Base-by-base conservation (phyloP, 148 eudicot species). In the Cornus florida region DNA sequence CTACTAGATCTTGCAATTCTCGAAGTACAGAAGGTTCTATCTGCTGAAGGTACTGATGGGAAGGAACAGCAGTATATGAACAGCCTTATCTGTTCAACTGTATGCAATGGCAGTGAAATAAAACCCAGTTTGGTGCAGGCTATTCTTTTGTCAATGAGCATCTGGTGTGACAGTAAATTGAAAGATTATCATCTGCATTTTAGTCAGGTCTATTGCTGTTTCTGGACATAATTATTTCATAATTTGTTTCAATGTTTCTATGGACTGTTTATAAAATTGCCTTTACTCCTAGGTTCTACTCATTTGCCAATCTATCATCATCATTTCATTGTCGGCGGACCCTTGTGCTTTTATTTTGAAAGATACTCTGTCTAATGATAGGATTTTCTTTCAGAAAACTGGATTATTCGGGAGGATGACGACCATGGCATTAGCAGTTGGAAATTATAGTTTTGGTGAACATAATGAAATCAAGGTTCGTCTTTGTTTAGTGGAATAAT, bases 101-200 rank as follows among this genome's bases (percentile, higher is more conserved):
- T 75, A 74, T 84, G 88, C 82, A 84, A 80, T 82, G 92, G 85
- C 73, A 85, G 81, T 75, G 79, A 80, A 69, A 38, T 73, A 74
- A 84, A 80, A 79, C 75, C 84, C 70, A 87, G 82, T 74, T 83
- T 93, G 89, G 83, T 85, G 66, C 94, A 88, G 75, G 89, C 96
- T 59, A 77, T 93, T 64, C 81, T 88, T 76, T 80, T 83, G 31
- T 90, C 93, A 79, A 88, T 93, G 82, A 82, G 83, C 81, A 76
- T 82, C 46, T 93, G 97, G 94, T 95, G 94, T 70, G 93, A 93
- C 75, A 79, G 75, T 77, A 85, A 80, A 76, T 80, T 93, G 82
- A 92, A 85, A 85, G 93, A 93, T 84, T 95, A 95, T 89, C 97
- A 95, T 75, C 81, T 85, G 60, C 83, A 90, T 86, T 95, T 89